These are phyloP conservation scores for Dorcoceras hygrometricum DNA, from an alignment of 257 asterid genomes.

Conservation along the genomic window DNA sequence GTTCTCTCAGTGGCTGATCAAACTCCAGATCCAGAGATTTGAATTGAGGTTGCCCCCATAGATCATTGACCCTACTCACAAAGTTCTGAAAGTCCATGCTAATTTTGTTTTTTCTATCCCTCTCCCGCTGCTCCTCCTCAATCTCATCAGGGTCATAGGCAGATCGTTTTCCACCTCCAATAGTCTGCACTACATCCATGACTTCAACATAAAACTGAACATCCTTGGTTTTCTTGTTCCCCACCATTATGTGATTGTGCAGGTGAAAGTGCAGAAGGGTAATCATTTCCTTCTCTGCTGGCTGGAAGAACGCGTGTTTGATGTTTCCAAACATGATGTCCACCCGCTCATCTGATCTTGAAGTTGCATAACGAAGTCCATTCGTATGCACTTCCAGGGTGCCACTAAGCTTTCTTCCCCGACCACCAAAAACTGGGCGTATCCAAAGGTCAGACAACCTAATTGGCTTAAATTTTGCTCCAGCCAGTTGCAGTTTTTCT, in stretches of 20 bases:
- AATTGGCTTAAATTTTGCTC: conserved; percentile 60
- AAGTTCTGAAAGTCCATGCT: conserved; percentile 64
- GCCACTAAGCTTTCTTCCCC: conserved; percentile 55
- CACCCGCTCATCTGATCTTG: conserved; percentile 62
- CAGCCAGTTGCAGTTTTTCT: conserved; percentile 60
- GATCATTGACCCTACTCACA: conserved; percentile 65
- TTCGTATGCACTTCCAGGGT: conserved; percentile 67
- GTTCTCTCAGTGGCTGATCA: conserved; percentile 38
- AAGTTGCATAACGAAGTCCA: conserved; percentile 68
- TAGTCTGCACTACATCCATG: conserved; percentile 75
- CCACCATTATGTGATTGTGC: conserved; percentile 77
- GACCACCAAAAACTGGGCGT: conserved; percentile 77
- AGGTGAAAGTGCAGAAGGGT: conserved; percentile 73
- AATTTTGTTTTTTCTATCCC: conserved; percentile 67
- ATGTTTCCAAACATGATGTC: conserved; percentile 62
- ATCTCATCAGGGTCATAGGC: conserved; percentile 81
- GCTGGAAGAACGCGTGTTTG: conserved; percentile 74
- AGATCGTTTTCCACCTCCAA: conserved; percentile 67
- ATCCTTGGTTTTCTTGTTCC: conserved; percentile 44
- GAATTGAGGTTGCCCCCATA: conserved; percentile 65
- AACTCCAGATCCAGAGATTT: conserved; percentile 59
- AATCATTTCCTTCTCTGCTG: conserved; percentile 82
- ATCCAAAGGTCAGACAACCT: conserved; percentile 66
- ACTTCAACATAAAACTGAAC: conserved; percentile 55
- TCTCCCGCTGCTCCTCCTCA: conserved; percentile 85